Percentiles rank a stretch among this genome's conserved stretches.
phyloP scores from a whole-genome alignment of 2,329 filamentous ascomycete genomes.

The Akanthomyces uredinophilus region DNA sequence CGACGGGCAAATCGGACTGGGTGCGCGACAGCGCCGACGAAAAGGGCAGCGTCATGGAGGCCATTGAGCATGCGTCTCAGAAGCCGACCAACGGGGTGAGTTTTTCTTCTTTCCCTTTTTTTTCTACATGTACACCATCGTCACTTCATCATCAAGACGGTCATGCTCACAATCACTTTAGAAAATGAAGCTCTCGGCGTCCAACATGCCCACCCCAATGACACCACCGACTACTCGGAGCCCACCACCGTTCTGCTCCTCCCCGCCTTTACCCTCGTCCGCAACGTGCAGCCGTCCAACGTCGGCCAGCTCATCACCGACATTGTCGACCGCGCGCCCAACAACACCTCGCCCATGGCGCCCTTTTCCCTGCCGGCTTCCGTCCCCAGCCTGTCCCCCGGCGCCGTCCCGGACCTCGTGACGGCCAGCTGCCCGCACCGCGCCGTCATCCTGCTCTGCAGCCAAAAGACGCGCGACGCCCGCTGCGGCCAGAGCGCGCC shows the following conservation, averaged over 20 bases:
- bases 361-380: constrained; percentile 34
- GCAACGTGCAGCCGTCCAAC: constrained; percentile 72
- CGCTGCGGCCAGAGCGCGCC: constrained; percentile 93
- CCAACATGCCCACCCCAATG: constrained; percentile 76
- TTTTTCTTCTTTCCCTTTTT: constrained; percentile 18
- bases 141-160: neutral
- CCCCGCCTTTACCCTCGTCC: constrained; percentile 76
- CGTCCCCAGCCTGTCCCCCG: constrained; percentile 20
- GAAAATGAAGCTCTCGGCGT: constrained; percentile 86
- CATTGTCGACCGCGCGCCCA: constrained; percentile 68
- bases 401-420: neutral
- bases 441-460: constrained; percentile 88
- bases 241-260: constrained; percentile 80
- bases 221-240: constrained; percentile 55
- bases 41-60: constrained; percentile 78
- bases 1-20: constrained; percentile 96
- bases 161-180: neutral
- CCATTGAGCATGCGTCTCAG: constrained; percentile 49
- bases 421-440: constrained; percentile 63
- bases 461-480: constrained; percentile 87
- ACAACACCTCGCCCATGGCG: constrained; percentile 61
- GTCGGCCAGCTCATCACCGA: constrained; percentile 66
- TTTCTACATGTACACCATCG: too few species aligned
- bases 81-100: constrained; percentile 65
- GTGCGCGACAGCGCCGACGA: constrained; percentile 84